Evolutionary conservation across 345 rosid species (phyloP).

Genomic region (Eucalyptus curtisii): DNA sequence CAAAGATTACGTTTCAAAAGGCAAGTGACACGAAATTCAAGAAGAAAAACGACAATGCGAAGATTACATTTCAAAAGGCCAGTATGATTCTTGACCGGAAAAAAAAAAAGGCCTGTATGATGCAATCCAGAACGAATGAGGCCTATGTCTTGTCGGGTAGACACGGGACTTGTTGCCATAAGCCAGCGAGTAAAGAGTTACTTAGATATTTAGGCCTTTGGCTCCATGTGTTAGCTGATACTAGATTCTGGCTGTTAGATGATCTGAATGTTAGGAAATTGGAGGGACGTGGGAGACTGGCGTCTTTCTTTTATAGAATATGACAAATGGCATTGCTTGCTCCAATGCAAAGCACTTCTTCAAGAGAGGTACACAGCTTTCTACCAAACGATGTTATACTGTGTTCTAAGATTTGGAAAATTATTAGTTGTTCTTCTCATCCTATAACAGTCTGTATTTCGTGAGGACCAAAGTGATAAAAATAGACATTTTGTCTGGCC

Average conservation of each 20-base stretch:
- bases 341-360: not conserved
- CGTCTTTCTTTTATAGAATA: not conserved
- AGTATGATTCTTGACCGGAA: not conserved
- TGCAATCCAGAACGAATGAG: not conserved
- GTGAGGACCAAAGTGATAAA: not conserved
- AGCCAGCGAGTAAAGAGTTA: not conserved
- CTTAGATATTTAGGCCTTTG: not conserved
- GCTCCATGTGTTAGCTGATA: not conserved
- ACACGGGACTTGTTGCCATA: not conserved
- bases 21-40: not conserved
- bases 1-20: not conserved
- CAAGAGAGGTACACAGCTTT: not conserved
- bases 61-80: not conserved
- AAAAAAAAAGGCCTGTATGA: not conserved
- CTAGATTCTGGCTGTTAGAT: not conserved
- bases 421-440: not conserved
- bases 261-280: not conserved
- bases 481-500: not conserved
- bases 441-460: not conserved
- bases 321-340: not conserved
- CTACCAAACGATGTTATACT: not conserved
- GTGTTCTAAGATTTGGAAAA: not conserved
- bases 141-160: not conserved
- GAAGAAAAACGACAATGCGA: not conserved
- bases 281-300: not conserved